phyloP scores from a whole-genome alignment of 1,139 yeast species.

The Pneumocystis oryctolagi region DNA sequence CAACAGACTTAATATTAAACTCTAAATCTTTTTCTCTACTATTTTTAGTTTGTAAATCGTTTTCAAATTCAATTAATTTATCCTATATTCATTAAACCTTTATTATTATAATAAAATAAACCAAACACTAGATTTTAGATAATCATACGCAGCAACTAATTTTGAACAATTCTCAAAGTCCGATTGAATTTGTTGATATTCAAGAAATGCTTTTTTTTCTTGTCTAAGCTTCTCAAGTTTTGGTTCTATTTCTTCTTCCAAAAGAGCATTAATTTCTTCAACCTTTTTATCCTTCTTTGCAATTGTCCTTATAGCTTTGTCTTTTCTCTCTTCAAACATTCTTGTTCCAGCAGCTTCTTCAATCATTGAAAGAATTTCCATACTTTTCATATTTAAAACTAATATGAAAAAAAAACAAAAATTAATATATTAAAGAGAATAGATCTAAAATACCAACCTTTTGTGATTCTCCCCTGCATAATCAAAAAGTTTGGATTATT shows the following conservation, averaged over 20 bases:
- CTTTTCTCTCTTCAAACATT: slow-evolving; percentile 86
- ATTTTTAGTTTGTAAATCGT: slow-evolving; percentile 11
- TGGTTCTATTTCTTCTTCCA: slow-evolving; percentile 84
- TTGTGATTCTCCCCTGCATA: slow-evolving; percentile 97
- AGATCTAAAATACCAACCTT: slow-evolving; percentile 21
- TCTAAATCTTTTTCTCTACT: slow-evolving; percentile 14
- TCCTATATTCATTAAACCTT: slow-evolving; percentile 23
- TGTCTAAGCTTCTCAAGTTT: slow-evolving; percentile 65
- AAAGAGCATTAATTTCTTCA: slow-evolving; percentile 54
- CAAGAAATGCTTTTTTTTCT: slow-evolving; percentile 71
- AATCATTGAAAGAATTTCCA: slow-evolving; percentile 73
- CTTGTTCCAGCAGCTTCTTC: slow-evolving; percentile 98
- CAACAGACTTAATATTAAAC: slow-evolving; percentile 31
- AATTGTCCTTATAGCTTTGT: slow-evolving; percentile 83
- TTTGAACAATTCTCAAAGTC: slow-evolving; percentile 64
- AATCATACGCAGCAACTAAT: slow-evolving; percentile 68
- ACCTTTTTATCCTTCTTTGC: slow-evolving; percentile 76
- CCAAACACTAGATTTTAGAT: slow-evolving; percentile 26
- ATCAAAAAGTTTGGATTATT: slow-evolving; percentile 93
- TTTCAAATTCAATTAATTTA: slow-evolving; percentile 21
- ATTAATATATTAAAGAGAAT: neutral
- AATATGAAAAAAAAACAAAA: neutral
- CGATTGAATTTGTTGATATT: slow-evolving; percentile 70
- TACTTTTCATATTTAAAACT: slow-evolving; percentile 88
- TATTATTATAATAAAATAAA: neutral